Conservation (phyloP, 352 stramenopile species). For the Pythium aquatile region DNA sequence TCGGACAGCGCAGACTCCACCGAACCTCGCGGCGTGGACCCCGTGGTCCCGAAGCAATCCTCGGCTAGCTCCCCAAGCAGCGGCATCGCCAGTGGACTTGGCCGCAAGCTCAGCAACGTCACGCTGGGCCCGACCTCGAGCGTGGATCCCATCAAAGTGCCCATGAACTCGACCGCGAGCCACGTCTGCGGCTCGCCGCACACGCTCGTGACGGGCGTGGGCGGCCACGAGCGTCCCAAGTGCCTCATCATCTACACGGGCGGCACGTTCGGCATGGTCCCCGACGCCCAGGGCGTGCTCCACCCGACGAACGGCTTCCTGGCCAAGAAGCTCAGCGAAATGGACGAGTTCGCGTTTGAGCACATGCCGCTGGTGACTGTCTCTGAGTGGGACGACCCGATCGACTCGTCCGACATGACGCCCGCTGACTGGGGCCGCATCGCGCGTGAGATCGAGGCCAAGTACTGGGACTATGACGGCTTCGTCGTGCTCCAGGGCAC, state of each 20-base stretch:
- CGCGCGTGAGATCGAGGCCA: slow-evolving; percentile 91
- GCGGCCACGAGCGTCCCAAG: slow-evolving; percentile 41
- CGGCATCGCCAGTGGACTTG: neutral
- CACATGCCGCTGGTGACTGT: slow-evolving; percentile 81
- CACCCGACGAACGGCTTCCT: slow-evolving; percentile 86
- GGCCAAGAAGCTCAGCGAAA: slow-evolving; percentile 83
- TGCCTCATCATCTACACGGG: slow-evolving; percentile 90
- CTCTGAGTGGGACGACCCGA: slow-evolving; percentile 74
- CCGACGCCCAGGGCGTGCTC: slow-evolving; percentile 67
- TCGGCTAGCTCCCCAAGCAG: slow-evolving; percentile 1
- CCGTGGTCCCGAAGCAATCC: slow-evolving; percentile 2
- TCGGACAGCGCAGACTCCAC: neutral
- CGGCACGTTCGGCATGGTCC: slow-evolving; percentile 91
- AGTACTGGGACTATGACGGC: slow-evolving; percentile 95
- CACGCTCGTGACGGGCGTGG: slow-evolving; percentile 15
- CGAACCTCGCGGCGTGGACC: slow-evolving; percentile 22
- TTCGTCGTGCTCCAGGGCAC: slow-evolving; percentile 98
- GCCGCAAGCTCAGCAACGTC: slow-evolving; percentile 18
- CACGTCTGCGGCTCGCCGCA: slow-evolving; percentile 18
- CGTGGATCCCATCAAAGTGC: slow-evolving; percentile 22
- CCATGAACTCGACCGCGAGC: neutral
- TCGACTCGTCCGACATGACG: slow-evolving; percentile 90
- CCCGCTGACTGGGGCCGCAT: slow-evolving; percentile 92
- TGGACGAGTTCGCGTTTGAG: slow-evolving; percentile 85
- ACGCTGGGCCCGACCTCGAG: slow-evolving; percentile 19